Evolutionary conservation across 2,329 filamentous ascomycete genomes (phyloP), one percentile per base, ranked within the genome.

Genomic region (Penicillium brasilianum): DNA sequence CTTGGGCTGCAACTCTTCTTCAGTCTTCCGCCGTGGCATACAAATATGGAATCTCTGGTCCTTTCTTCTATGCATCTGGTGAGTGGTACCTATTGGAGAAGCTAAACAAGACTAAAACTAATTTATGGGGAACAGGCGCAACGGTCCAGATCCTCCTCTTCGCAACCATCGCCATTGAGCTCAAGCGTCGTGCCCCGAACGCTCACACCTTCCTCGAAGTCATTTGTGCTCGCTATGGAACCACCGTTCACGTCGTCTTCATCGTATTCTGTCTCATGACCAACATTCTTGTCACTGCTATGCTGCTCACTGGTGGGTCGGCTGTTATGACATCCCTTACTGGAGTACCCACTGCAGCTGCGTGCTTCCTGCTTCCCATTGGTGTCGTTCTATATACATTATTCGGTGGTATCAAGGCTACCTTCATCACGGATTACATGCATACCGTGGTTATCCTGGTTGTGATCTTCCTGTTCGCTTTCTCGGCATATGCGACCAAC

Each of bases 61-160:
- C 87, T 1, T 89, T 90, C 74, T 88, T 82, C 80, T 86, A 86
- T 72, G 90, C 90, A 41, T 83, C 85, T 0, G 87, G 86, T 14
- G 80, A 80, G 10, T 84, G 11, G 20, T 9, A 84, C 49, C 11
- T 10, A 16, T 16, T 30, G 0, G 7, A 25, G 10, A 54, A 18
- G 1, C 11, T 11, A 39, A 22, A 39, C 18, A 14, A 1, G 3
- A 7, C 2, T 25, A 87, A 84, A 84, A 32, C 11, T 20, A 25
- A 37, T 89, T 89, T 70, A 86, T 85, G 0, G 84, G 32, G 14
- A 51, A 59, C 48, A 77, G 74, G 89, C n/a, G 92, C 91, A 11
- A 93, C 90, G 0, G 91, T 95, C 6, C 92, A 96, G 74, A 93
- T 97, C 69, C 84, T 97, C 30, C 83, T 97, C 1, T 97, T 97